Evolutionary conservation across 192 early-diverging fungal species (phyloP), one percentile per base, ranked within the genome.

Genomic region (Kappamyces sp.): DNA sequence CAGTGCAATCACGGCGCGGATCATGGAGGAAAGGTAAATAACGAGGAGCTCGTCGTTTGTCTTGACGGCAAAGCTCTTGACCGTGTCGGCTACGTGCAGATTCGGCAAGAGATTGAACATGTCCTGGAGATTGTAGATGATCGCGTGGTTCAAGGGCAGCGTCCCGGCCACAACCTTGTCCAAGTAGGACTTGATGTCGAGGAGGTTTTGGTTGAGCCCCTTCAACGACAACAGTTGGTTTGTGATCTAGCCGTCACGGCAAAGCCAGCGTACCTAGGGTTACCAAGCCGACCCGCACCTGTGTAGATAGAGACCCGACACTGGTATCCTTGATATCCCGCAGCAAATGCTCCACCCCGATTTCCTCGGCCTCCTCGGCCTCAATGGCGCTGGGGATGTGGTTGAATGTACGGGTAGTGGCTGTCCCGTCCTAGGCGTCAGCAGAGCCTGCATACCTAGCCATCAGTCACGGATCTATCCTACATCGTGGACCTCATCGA

Each of bases 291-390:
- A 23, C 23, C 23, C 23, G 23, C 23, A 23, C 23, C 23, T 92
- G 86, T n/a, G 89, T 94, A 0, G 93, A 93, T 40, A 99, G 74
- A 13, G 92, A 92, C 1, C 97, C 94, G 33, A 90, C 86, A n/a
- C 90, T 83, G 53, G 86, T 95, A 72, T 99, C 97, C 71, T 97
- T 99, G 68, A 99, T 95, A 66, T 99, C 97, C 58, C 97, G 85
- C 53, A 99, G 77, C 66, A 99, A 75, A 61, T 99, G 97, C 68
- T 99, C 97, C 1, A 99, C 97, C 38, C 97, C 97, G 70, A 99
- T 98, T 68, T 99, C 97, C 77, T 99, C 97, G n/a, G 94, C 90
- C 73, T 99, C 97, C 69, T 99, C 97, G 3, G 97, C 97, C 40
- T 93, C 94, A 60, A 99, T 95, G 49, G 88, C 82, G 8, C 92